Base-by-base conservation (phyloP, 169 alveolate genomes). In the Babesia microti region DNA sequence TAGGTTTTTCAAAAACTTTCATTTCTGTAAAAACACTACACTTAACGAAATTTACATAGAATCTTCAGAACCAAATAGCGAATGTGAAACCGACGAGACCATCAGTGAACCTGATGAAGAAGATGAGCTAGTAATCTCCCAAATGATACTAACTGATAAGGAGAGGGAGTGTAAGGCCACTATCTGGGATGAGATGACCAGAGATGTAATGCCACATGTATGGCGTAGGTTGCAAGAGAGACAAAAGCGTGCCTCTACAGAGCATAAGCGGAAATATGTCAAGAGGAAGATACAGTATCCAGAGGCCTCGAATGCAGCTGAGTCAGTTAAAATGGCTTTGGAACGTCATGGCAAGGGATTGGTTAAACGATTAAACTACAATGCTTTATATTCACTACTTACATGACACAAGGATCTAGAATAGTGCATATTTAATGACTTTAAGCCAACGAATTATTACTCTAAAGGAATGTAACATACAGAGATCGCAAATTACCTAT, bases 141-240 rank as follows among this genome's bases (percentile, higher is more conserved):
- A 48, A 48, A 63, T 83, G 63, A 70, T 83, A 17, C 63, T 83
- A 18, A 70, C 83, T 3, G 87, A 78, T 28, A 71, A 70, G 27
- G 89, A 83, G 59, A 72, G 54, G 59, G 68, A 41, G 32, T 67
- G 79, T 5, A 83, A 83, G 52, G 68, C 75, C 51, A 59, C 72
- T n/a, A 59, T 83, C 18, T 83, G 91, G 91, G 91, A 83, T 51
- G 91, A 83, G 48, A 69, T 83, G 41, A 83, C 88, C 52, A 83
- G 52, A 65, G 84, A 59, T 32, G 59, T 69, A 37, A 56, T 83
- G 61, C 89, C 88, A 0, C 69, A 70, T 43, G 73, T 76, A 14
- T 79, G 71, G 76, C 51, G 83, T 27, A 53, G 85, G 22, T 59
- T 55, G 32, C 68, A 56, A 45, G 79, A 60, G 40, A 42, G 74